Evolutionary conservation across 2,329 filamentous ascomycete genomes (phyloP).

Genomic region (Paecilomyces sp.): DNA sequence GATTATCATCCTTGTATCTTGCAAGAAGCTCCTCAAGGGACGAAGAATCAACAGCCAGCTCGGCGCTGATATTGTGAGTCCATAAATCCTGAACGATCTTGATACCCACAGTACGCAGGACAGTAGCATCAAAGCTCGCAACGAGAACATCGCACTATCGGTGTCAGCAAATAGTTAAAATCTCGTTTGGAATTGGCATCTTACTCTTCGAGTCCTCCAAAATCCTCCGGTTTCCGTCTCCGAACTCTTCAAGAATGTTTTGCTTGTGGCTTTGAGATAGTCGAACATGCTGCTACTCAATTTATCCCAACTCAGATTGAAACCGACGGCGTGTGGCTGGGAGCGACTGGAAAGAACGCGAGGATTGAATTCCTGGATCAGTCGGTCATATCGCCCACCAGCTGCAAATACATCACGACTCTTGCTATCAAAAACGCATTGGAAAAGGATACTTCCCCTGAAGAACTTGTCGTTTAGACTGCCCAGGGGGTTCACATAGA

Average conservation of each 20-base stretch:
- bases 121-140: slow-evolving; percentile 72
- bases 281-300: slow-evolving; percentile 57
- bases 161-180: slow-evolving; percentile 4
- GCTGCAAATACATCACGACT: slow-evolving; percentile 79
- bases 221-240: slow-evolving; percentile 56
- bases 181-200: slow-evolving; percentile 18
- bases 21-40: slow-evolving; percentile 66
- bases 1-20: slow-evolving; percentile 66
- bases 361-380: slow-evolving; percentile 77
- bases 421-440: slow-evolving; percentile 81
- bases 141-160: slow-evolving; percentile 78
- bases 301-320: slow-evolving; percentile 83
- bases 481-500: slow-evolving; percentile 78
- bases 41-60: slow-evolving; percentile 72
- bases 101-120: slow-evolving; percentile 68
- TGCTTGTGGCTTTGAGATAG: slow-evolving; percentile 42
- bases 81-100: slow-evolving; percentile 74
- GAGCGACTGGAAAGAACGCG: slow-evolving; percentile 56
- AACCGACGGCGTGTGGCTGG: slow-evolving; percentile 78
- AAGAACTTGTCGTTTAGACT: slow-evolving; percentile 92
- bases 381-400: slow-evolving; percentile 82
- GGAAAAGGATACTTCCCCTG: slow-evolving; percentile 75
- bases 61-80: slow-evolving; percentile 76
- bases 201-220: slow-evolving; percentile 58
- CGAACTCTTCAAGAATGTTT: slow-evolving; percentile 59